These are phyloP conservation scores for carrot (Daucus carota) DNA, from an alignment of 129 eudicot species.

Conservation along the genomic window DH1_v3.0 NC_030387.2:27446001-27446500, in stretches of 20 bases:
- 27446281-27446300: constrained; percentile 38
- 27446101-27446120: not conserved
- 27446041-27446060: not conserved
- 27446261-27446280: constrained; percentile 13
- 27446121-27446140: not conserved
- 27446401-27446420: constrained; percentile 34
- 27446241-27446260: constrained; percentile 7
- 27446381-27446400: constrained; percentile 35
- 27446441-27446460: constrained; percentile 43
- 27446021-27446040: not conserved
- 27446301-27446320: constrained; percentile 32
- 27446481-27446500: not conserved
- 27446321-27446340: constrained; percentile 29
- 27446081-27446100: not conserved
- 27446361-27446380: constrained; percentile 41
- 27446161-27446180: not conserved
- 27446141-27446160: not conserved
- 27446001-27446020: no score
- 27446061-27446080: not conserved
- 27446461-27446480: constrained; percentile 31
- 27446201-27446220: not conserved
- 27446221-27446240: not conserved
- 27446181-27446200: not conserved
- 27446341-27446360: constrained; percentile 47
- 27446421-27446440: constrained; percentile 51